Evolutionary conservation across 208 protist genomes (phyloP).

Genomic region (Leptomonas seymouri): DNA sequence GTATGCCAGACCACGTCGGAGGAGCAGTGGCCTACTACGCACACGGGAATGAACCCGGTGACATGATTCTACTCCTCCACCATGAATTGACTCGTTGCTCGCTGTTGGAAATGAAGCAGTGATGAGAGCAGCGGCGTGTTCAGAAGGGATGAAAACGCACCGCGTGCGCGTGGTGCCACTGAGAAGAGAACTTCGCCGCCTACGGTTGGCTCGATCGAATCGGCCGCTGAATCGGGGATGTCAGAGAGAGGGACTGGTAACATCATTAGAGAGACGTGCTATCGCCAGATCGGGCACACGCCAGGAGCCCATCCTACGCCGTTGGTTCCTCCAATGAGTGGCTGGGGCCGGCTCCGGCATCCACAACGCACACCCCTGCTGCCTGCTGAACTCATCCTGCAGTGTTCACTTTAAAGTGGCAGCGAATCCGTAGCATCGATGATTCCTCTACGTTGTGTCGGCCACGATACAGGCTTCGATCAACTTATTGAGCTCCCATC

Average conservation of each 20-base stretch:
- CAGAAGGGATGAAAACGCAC: conserved; percentile 4
- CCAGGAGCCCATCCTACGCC: conserved; percentile 15
- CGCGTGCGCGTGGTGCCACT: not conserved
- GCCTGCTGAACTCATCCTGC: not conserved
- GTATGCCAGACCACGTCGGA: not conserved
- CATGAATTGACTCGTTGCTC: not conserved
- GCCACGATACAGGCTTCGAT: not conserved
- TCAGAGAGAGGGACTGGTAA: not conserved
- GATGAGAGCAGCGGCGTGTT: not conserved
- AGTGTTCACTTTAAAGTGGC: not conserved
- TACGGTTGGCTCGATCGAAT: not conserved
- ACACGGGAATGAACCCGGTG: not conserved
- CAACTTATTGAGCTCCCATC: not conserved
- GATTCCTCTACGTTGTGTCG: too few relatives aligned
- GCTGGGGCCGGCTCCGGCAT: not conserved
- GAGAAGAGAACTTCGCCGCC: not conserved
- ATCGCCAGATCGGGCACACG: not conserved
- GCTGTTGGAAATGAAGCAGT: not conserved
- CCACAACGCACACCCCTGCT: not conserved
- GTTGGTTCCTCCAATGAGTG: not conserved
- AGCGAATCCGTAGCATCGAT: not conserved
- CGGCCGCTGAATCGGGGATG: not conserved
- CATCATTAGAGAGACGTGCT: too few relatives aligned
- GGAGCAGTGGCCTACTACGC: not conserved
- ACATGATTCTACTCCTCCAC: not conserved